Evolutionary conservation across 2,329 filamentous ascomycete genomes (phyloP).

Genomic region (Xylariaceae sp.): DNA sequence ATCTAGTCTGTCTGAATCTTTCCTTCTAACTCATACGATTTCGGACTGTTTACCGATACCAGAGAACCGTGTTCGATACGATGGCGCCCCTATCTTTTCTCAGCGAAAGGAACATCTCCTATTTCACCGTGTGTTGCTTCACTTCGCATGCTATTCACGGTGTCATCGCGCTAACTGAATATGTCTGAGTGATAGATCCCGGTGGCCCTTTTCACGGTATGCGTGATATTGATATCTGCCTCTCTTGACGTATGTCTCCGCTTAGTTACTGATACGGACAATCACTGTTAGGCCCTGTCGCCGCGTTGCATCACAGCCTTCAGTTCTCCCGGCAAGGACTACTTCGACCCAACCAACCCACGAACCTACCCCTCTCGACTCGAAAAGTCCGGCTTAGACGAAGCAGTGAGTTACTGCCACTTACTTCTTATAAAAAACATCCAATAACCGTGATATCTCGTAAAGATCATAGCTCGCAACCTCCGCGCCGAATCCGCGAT

Average conservation of each 20-base stretch:
- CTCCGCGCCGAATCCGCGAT: conserved; percentile 28
- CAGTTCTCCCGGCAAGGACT: conserved; percentile 25
- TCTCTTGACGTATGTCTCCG: not conserved
- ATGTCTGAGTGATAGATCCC: conserved; percentile 22
- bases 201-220: conserved; percentile 26
- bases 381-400: conserved; percentile 27
- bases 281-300: conserved; percentile 19
- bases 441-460: too few relatives aligned
- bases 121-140: conserved; percentile 27
- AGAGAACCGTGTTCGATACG: conserved; percentile 3
- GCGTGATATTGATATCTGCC: conserved; percentile 1
- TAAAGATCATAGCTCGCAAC: conserved; percentile 12
- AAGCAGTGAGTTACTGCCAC: conserved; percentile 21
- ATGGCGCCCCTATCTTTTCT: conserved; percentile 27
- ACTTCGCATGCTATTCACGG: not conserved
- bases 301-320: conserved; percentile 30
- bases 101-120: conserved; percentile 31
- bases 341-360: conserved; percentile 28
- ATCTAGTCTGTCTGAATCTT: not conserved
- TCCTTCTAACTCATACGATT: not conserved
- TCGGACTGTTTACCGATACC: not conserved
- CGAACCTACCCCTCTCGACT: conserved; percentile 23
- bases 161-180: conserved; percentile 2
- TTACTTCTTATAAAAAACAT: too few relatives aligned
- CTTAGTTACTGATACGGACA: conserved; percentile 4